A percentile compares a stretch with the other conserved stretches of the same genome.
Evolutionary conservation across 257 asterid species (phyloP).

Genomic region (Handroanthus guayacan): DNA sequence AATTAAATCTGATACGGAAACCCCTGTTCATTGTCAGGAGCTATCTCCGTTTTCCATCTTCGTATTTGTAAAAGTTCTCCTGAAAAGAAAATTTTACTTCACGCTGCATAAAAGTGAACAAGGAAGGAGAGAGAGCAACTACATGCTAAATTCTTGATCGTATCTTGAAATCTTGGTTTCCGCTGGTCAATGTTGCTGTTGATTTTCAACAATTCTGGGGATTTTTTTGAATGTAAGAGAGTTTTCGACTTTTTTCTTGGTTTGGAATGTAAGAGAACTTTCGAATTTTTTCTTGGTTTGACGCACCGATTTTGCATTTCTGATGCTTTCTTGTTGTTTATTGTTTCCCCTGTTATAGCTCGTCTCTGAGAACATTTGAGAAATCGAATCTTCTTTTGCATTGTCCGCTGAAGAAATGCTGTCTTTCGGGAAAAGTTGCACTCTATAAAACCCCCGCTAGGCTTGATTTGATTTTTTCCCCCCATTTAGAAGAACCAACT

Average conservation of each 20-base stretch:
- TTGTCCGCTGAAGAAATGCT: not conserved
- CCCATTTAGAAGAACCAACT: not conserved
- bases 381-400: not conserved
- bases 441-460: not conserved
- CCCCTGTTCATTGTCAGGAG: slow-evolving; percentile 31
- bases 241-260: not conserved
- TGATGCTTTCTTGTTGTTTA: not conserved
- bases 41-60: slow-evolving; percentile 36
- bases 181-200: slow-evolving; percentile 33
- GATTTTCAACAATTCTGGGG: slow-evolving; percentile 35
- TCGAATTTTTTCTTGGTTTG: not conserved
- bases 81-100: slow-evolving; percentile 11
- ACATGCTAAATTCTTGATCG: not conserved
- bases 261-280: slow-evolving; percentile 36
- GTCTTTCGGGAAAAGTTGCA: not conserved
- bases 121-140: not conserved
- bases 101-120: not conserved
- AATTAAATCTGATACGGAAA: not conserved
- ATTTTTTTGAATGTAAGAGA: slow-evolving; percentile 37
- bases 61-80: slow-evolving; percentile 26
- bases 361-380: not conserved
- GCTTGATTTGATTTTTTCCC: not conserved
- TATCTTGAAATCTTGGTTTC: slow-evolving; percentile 26
- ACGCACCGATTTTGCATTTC: slow-evolving; percentile 4
- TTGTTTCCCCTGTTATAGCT: not conserved